phyloP scores from a whole-genome alignment of 108 stramenopile genomes.

The Schizochytrium sp. region DNA sequence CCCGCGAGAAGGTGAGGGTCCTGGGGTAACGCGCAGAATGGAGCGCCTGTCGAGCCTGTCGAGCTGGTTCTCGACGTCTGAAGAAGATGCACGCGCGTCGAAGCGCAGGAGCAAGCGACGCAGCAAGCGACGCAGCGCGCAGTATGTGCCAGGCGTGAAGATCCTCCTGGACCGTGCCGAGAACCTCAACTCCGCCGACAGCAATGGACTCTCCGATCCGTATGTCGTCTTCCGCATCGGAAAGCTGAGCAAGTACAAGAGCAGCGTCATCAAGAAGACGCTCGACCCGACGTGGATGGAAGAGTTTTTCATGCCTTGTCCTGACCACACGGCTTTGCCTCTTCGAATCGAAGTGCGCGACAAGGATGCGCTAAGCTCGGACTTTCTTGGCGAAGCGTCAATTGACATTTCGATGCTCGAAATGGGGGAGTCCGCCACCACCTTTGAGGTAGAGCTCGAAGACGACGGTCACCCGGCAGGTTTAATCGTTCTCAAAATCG shows the following conservation, averaged over 20 bases:
- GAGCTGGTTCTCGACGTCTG: too few relatives aligned
- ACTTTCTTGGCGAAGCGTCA: not conserved
- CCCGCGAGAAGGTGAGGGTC: too few relatives aligned
- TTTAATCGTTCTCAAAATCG: not conserved
- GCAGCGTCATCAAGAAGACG: not conserved
- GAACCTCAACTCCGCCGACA: not conserved
- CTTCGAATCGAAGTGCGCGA: not conserved
- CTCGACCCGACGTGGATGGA: not conserved
- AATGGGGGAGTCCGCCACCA: not conserved
- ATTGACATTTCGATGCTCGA: not conserved
- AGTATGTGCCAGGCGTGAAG: not conserved
- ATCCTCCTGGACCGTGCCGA: not conserved
- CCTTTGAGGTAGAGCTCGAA: not conserved
- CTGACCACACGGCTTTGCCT: not conserved
- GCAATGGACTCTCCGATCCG: conserved; percentile 2
- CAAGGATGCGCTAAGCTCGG: not conserved
- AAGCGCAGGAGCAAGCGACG: not conserved
- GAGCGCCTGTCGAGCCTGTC: too few relatives aligned
- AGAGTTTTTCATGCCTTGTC: not conserved
- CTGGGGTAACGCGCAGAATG: too few relatives aligned
- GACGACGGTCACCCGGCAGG: not conserved
- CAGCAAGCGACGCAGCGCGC: not conserved
- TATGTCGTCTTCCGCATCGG: not conserved
- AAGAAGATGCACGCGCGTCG: too few relatives aligned
- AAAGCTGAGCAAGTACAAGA: conserved; percentile 2